phyloP scores from a whole-genome alignment of 352 stramenopile species.

The Pythium brachiatum region DNA sequence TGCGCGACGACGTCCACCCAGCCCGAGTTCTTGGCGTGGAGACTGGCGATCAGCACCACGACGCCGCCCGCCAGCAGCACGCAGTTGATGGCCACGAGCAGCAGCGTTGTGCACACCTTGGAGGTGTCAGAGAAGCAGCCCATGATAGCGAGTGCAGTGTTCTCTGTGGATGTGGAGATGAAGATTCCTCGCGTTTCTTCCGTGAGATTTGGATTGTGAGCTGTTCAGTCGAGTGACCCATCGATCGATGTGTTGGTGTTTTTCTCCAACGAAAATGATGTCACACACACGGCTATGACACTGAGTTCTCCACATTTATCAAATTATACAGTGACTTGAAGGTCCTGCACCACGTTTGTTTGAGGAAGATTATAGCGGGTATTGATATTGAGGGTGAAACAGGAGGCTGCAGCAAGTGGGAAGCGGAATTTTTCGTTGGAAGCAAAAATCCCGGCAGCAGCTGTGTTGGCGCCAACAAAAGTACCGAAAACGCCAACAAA shows the following conservation, averaged over 20 bases:
- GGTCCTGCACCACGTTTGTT: neutral
- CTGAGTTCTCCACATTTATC: neutral
- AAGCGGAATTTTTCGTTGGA: neutral
- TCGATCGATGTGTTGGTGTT: neutral
- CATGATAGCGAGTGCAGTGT: conserved; percentile 12
- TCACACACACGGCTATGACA: conserved; percentile 1
- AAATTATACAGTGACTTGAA: neutral
- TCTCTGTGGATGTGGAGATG: neutral
- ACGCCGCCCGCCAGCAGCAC: conserved; percentile 53
- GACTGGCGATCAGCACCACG: conserved; percentile 49
- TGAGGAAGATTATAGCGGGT: conserved; percentile 6
- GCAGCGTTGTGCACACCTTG: conserved; percentile 29
- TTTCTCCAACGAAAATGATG: neutral
- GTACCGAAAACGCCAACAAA: neutral
- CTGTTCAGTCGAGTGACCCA: neutral
- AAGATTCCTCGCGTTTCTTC: neutral
- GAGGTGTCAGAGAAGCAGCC: conserved; percentile 17
- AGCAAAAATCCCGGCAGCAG: neutral
- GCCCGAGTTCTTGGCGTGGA: conserved; percentile 40
- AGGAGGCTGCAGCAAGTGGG: neutral
- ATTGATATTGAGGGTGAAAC: conserved; percentile 8
- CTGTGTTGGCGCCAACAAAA: neutral
- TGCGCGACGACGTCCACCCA: conserved; percentile 64
- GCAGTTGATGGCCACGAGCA: conserved; percentile 61
- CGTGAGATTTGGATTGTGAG: neutral